Evolutionary conservation across 805 yeast genomes (phyloP).

Genomic region (Candida nanaspora): DNA sequence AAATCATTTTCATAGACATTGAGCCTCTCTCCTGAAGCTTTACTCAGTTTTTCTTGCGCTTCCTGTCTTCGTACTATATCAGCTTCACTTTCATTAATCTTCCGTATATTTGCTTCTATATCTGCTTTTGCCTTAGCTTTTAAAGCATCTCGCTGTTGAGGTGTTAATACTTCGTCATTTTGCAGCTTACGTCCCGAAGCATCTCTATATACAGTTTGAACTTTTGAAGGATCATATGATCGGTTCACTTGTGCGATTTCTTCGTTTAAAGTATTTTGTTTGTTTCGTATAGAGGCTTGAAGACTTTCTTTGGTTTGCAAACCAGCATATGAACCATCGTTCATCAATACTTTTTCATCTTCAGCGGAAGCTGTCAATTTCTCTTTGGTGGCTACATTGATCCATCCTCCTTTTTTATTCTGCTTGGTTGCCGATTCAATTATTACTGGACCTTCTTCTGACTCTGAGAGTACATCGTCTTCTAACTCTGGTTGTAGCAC

Average conservation of each 20-base stretch:
- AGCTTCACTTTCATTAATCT: slow-evolving; percentile 31
- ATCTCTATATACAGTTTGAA: slow-evolving; percentile 51
- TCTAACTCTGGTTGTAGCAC: too few relatives aligned
- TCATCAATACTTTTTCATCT: slow-evolving; percentile 8
- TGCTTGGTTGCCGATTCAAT: slow-evolving; percentile 3
- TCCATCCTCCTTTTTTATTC: slow-evolving; percentile 9
- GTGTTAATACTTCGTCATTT: slow-evolving; percentile 17
- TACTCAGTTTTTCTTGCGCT: slow-evolving; percentile 23
- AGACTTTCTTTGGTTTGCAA: slow-evolving; percentile 40
- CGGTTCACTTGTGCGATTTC: slow-evolving; percentile 21
- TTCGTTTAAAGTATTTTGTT: slow-evolving; percentile 12
- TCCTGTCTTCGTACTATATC: slow-evolving; percentile 30
- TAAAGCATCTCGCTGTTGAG: background rate
- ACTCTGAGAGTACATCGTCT: too few relatives aligned
- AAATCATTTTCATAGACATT: slow-evolving; percentile 30
- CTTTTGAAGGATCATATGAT: slow-evolving; percentile 10
- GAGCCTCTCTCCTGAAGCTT: slow-evolving; percentile 17
- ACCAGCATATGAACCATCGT: slow-evolving; percentile 27
- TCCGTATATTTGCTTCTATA: slow-evolving; percentile 17
- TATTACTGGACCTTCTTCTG: slow-evolving; percentile 16
- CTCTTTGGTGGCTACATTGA: slow-evolving; percentile 11
- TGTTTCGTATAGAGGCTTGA: slow-evolving; percentile 22
- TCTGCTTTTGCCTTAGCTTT: slow-evolving; percentile 9
- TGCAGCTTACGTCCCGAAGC: slow-evolving; percentile 48
- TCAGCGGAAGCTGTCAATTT: slow-evolving; percentile 6